Conservation (phyloP, 352 stramenopile genomes). For the Phytophthora quininea region DNA sequence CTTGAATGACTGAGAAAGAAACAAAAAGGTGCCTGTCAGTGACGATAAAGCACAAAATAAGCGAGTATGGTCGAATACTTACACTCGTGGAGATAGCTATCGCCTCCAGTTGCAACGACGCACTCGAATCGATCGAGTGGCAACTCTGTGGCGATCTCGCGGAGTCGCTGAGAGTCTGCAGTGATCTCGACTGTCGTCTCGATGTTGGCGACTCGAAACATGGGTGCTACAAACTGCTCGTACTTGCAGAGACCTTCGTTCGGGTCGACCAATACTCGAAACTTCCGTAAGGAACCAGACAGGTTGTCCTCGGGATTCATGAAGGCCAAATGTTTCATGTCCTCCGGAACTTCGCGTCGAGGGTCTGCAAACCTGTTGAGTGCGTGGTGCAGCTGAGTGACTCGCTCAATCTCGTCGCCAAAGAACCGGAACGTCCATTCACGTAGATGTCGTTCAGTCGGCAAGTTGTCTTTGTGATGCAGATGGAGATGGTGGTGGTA, state of each 20-base stretch:
- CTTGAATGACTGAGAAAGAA: conserved; percentile 56
- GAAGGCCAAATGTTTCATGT: conserved; percentile 16
- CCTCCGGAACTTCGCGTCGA: conserved; percentile 19
- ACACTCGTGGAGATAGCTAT: conserved; percentile 61
- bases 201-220: conserved; percentile 59
- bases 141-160: conserved; percentile 50
- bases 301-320: conserved; percentile 17
- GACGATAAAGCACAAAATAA: too few species aligned
- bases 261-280: conserved; percentile 66
- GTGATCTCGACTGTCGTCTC: conserved; percentile 49
- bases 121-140: conserved; percentile 58
- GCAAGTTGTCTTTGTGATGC: conserved; percentile 12
- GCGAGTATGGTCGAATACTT: conserved; percentile 1
- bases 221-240: conserved; percentile 48
- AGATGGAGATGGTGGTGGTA: conserved; percentile 20
- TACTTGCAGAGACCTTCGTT: conserved; percentile 51
- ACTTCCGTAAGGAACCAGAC: conserved; percentile 34
- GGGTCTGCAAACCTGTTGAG: conserved; percentile 56
- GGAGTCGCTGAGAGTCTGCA: conserved; percentile 33
- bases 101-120: conserved; percentile 58
- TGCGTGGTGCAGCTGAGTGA: conserved; percentile 37
- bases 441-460: conserved; percentile 38
- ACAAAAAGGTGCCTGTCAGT: conserved; percentile 5
- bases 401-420: conserved; percentile 39
- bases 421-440: conserved; percentile 56